Evolutionary conservation across 2,329 filamentous ascomycete species (phyloP).

Genomic region (Apiospora sp.): DNA sequence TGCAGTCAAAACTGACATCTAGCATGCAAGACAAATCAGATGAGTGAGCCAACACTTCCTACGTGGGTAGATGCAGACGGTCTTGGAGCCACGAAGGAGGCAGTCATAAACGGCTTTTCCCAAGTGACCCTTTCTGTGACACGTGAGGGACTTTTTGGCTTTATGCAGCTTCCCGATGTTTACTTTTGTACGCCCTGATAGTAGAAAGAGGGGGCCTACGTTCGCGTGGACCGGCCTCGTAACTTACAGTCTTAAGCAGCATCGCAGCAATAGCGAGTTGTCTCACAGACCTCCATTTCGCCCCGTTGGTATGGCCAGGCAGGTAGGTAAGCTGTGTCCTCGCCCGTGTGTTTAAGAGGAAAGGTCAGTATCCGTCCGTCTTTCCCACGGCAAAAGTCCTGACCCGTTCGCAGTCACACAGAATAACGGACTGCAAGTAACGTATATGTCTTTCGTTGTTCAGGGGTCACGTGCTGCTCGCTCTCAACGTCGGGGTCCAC

Average conservation of each 20-base stretch:
- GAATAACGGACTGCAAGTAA: not conserved
- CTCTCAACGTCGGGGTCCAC: not conserved
- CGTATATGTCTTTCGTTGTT: not conserved
- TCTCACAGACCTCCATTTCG: not conserved
- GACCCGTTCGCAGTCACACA: not conserved
- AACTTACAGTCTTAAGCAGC: not conserved
- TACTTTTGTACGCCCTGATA: not conserved
- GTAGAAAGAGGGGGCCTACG: no score
- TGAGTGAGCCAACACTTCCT: no score
- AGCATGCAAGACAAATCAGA: not conserved
- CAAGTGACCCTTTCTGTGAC: not conserved
- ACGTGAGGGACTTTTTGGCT: not conserved
- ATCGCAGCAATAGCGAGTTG: not conserved
- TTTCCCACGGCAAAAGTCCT: not conserved
- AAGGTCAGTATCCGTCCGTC: not conserved
- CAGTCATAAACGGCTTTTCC: not conserved
- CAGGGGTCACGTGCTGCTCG: not conserved
- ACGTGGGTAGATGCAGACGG: not conserved
- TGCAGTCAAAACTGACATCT: not conserved
- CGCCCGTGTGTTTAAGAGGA: not conserved
- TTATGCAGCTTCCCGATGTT: not conserved
- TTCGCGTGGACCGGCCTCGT: not conserved
- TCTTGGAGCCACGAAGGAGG: not conserved
- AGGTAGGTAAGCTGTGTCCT: not conserved
- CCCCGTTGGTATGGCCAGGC: not conserved